Conservation (phyloP, 441 rosid genomes). For the Corymbia calophylla region DNA sequence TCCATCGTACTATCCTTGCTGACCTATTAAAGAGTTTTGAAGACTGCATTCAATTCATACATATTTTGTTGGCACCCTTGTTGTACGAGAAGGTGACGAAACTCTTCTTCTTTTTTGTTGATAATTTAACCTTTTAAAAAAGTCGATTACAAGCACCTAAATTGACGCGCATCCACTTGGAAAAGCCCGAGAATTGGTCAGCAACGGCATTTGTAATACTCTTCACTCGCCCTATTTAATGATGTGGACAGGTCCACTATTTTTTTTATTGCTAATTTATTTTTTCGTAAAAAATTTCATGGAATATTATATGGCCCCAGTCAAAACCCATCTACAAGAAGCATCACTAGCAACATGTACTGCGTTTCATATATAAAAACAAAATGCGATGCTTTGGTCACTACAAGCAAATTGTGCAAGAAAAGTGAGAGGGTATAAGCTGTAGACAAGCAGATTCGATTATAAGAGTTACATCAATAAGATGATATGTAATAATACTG, state of each 20-base stretch:
- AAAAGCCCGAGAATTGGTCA: neutral
- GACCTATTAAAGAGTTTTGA: neutral
- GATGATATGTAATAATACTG: neutral
- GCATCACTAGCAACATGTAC: neutral
- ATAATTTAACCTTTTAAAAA: neutral
- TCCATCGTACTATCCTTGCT: neutral
- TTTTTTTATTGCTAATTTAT: neutral
- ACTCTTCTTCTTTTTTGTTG: neutral
- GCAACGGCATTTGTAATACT: neutral
- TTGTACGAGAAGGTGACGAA: neutral
- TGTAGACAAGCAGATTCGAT: neutral
- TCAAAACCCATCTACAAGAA: neutral
- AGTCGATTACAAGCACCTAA: neutral
- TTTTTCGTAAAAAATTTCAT: neutral
- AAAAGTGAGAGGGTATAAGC: neutral
- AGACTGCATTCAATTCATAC: neutral
- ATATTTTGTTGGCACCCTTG: neutral
- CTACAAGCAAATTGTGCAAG: neutral
- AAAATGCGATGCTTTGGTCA: neutral
- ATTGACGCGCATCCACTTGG: neutral
- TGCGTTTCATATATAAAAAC: neutral
- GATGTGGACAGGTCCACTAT: neutral
- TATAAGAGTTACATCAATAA: neutral
- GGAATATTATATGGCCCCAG: neutral
- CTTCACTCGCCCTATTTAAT: neutral